Conservation (phyloP, 2,329 filamentous ascomycete genomes). For the Aspergillus floridensis region DNA sequence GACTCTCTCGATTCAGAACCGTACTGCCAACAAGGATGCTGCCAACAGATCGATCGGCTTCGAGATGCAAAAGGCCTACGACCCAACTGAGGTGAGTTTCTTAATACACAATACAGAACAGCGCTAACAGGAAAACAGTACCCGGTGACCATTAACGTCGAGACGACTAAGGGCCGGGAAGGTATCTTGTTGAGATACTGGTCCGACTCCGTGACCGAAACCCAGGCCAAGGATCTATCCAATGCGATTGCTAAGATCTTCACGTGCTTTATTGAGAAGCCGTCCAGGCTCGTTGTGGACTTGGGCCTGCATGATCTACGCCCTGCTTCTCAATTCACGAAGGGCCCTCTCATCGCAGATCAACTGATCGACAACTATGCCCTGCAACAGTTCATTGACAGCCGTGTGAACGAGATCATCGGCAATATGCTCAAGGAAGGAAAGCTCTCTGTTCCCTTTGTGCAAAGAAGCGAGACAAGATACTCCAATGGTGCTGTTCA, state of each 20-base stretch:
- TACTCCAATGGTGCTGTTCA: conserved; percentile 6
- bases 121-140: conserved; percentile 29
- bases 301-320: conserved; percentile 15
- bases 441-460: background rate
- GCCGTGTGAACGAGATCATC: conserved; percentile 35
- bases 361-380: conserved; percentile 21
- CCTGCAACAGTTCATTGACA: conserved; percentile 34
- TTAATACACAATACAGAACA: background rate
- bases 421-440: conserved; percentile 25
- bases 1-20: conserved; percentile 42
- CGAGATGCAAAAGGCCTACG: conserved; percentile 32
- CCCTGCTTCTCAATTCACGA: background rate
- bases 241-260: conserved; percentile 34
- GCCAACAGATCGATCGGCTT: conserved; percentile 31
- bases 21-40: conserved; percentile 22
- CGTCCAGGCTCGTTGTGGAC: conserved; percentile 23
- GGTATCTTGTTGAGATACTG: conserved; percentile 42
- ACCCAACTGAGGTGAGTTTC: conserved; percentile 38
- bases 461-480: conserved; percentile 28
- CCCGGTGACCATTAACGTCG: conserved; percentile 40
- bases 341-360: background rate
- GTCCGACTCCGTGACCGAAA: conserved; percentile 38
- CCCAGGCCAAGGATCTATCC: conserved; percentile 31
- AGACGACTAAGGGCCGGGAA: conserved; percentile 35
- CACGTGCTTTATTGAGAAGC: conserved; percentile 31